Percentiles rank a stretch among this genome's conserved stretches.
Conservation (phyloP, 352 stramenopile genomes). For the Phytophthora hybrid region DNA sequence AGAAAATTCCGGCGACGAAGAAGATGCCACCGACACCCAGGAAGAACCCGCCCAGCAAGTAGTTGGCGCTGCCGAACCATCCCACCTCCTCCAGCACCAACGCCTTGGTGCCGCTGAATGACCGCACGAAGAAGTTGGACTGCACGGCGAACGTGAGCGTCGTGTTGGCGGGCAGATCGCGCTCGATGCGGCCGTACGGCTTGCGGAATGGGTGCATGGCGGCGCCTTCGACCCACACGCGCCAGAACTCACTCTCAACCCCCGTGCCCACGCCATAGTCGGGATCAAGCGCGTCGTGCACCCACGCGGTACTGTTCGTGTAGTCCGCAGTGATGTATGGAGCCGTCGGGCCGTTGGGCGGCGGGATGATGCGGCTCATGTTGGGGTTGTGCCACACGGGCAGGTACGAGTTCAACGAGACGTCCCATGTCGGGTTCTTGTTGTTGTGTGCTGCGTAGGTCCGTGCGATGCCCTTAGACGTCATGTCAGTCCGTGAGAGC, state of each 20-base stretch:
- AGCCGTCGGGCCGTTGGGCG: constrained; percentile 31
- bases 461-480: constrained; percentile 53
- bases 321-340: constrained; percentile 63
- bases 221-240: constrained; percentile 76
- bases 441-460: constrained; percentile 63
- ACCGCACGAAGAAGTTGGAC: constrained; percentile 83
- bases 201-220: constrained; percentile 76
- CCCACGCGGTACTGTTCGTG: constrained; percentile 83
- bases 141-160: constrained; percentile 80
- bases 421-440: constrained; percentile 69
- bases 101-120: constrained; percentile 71
- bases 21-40: constrained; percentile 66
- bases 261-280: constrained; percentile 54
- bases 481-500: constrained; percentile 51
- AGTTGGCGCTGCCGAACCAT: constrained; percentile 79
- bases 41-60: constrained; percentile 63
- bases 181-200: constrained; percentile 68
- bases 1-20: constrained; percentile 52
- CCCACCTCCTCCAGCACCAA: constrained; percentile 68
- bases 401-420: constrained; percentile 45
- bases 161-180: constrained; percentile 58
- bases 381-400: constrained; percentile 80
- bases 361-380: constrained; percentile 76
- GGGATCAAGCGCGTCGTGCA: constrained; percentile 57
- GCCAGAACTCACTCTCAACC: constrained; percentile 81